phyloP scores from a whole-genome alignment of 148 eudicot genomes.

The Linanthus parryae region DNA sequence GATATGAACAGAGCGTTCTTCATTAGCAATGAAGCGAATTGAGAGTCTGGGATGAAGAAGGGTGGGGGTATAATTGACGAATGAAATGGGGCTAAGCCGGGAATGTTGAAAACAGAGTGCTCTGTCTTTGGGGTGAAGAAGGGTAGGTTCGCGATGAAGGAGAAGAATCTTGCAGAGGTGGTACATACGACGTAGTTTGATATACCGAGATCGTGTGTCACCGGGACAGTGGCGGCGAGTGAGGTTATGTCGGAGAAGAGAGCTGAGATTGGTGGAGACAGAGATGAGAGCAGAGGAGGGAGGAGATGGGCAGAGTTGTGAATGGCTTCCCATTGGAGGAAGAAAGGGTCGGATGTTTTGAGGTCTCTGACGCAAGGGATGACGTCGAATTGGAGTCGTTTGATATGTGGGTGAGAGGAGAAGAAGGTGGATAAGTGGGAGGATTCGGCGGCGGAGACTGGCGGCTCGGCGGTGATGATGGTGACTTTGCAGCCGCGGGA shows the following conservation, averaged over 20 bases:
- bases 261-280: conserved; percentile 37
- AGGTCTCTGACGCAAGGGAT: too few species aligned
- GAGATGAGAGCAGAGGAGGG: conserved; percentile 16
- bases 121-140: conserved; percentile 17
- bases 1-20: conserved; percentile 3
- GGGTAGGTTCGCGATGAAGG: conserved; percentile 26
- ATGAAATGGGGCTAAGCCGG: conserved; percentile 24
- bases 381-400: conserved; percentile 26
- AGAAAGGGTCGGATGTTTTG: conserved; percentile 34
- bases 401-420: conserved; percentile 25
- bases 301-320: conserved; percentile 28
- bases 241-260: conserved; percentile 31
- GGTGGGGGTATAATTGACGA: conserved; percentile 36
- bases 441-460: conserved; percentile 41
- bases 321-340: conserved; percentile 23
- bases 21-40: conserved; percentile 18
- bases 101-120: conserved; percentile 8
- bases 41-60: conserved; percentile 21
- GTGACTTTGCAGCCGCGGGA: conserved; percentile 28
- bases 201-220: conserved; percentile 18
- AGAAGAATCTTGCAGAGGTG: conserved; percentile 35
- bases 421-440: conserved; percentile 26
- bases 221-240: conserved; percentile 6
- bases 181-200: conserved; percentile 24
- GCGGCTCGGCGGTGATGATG: conserved; percentile 29